phyloP scores from a whole-genome alignment of 345 rosid genomes.

The Conringia planisiliqua region DNA sequence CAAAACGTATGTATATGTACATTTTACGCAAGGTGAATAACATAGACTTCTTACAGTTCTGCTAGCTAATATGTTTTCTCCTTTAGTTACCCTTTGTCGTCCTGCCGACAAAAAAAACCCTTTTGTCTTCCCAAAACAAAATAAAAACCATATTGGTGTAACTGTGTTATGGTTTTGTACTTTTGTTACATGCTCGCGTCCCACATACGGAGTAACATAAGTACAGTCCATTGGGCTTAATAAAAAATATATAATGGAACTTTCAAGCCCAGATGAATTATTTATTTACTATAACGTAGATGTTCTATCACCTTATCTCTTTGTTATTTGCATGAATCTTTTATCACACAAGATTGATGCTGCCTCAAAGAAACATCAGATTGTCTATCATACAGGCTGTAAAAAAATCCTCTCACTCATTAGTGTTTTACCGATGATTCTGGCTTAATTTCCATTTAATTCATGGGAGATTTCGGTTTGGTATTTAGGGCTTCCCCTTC shows the following conservation, averaged over 20 bases:
- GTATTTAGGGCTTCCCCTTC: too few relatives aligned
- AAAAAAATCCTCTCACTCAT: too few relatives aligned
- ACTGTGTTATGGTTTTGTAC: neutral
- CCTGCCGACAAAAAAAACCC: too few relatives aligned
- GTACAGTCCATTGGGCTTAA: neutral
- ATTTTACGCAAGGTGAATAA: neutral
- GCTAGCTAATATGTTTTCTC: neutral
- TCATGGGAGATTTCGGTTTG: too few relatives aligned
- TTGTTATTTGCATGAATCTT: too few relatives aligned
- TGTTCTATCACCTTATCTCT: too few relatives aligned
- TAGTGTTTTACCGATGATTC: too few relatives aligned
- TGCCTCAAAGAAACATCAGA: too few relatives aligned
- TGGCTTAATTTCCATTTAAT: too few relatives aligned
- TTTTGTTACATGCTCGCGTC: neutral
- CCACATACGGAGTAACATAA: neutral
- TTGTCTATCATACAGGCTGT: too few relatives aligned
- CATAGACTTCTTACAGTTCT: neutral
- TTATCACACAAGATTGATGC: too few relatives aligned
- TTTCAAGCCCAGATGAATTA: neutral
- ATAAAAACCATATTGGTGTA: neutral
- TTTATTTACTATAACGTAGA: neutral
- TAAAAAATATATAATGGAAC: neutral
- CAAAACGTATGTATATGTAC: too few relatives aligned
- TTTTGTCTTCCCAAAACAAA: neutral
- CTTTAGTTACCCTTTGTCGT: neutral